Evolutionary conservation across 2,329 filamentous ascomycete genomes (phyloP).

Genomic region (Xylariaceae sp.): DNA sequence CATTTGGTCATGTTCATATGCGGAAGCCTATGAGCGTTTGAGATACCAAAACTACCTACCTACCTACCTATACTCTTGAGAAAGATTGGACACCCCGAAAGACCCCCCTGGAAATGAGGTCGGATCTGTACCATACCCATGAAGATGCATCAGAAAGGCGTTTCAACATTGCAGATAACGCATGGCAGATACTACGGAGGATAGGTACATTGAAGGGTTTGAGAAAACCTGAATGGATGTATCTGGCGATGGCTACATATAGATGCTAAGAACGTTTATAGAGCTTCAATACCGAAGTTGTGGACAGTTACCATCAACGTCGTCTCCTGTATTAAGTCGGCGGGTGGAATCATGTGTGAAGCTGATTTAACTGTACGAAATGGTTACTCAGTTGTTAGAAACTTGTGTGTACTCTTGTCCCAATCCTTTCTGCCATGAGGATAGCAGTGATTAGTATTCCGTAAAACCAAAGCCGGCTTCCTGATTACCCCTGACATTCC

Average conservation of each 20-base stretch:
- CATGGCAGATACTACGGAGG: slow-evolving; percentile 1
- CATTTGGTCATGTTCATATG: slow-evolving; percentile 6
- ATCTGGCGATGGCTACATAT: background rate
- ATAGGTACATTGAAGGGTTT: too few species aligned
- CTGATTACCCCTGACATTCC: too few species aligned
- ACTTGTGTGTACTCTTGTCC: too few species aligned
- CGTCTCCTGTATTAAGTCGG: too few species aligned
- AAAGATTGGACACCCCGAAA: background rate
- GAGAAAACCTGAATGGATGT: background rate
- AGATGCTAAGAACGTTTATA: background rate
- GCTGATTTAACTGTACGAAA: too few species aligned
- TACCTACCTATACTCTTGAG: slow-evolving; percentile 2
- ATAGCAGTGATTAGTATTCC: too few species aligned
- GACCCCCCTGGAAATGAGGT: slow-evolving; percentile 13
- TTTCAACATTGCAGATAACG: slow-evolving; percentile 9
- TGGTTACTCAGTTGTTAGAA: too few species aligned
- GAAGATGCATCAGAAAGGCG: slow-evolving; percentile 22
- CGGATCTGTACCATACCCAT: slow-evolving; percentile 26
- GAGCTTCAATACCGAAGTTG: too few species aligned
- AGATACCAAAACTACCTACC: slow-evolving; percentile 11
- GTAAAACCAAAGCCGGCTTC: too few species aligned
- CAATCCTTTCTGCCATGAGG: too few species aligned
- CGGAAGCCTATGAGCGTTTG: slow-evolving; percentile 12
- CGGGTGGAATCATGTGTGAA: too few species aligned
- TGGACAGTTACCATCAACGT: too few species aligned